phyloP scores from a whole-genome alignment of 331 rosid genomes.

The Acacia concinna region DNA sequence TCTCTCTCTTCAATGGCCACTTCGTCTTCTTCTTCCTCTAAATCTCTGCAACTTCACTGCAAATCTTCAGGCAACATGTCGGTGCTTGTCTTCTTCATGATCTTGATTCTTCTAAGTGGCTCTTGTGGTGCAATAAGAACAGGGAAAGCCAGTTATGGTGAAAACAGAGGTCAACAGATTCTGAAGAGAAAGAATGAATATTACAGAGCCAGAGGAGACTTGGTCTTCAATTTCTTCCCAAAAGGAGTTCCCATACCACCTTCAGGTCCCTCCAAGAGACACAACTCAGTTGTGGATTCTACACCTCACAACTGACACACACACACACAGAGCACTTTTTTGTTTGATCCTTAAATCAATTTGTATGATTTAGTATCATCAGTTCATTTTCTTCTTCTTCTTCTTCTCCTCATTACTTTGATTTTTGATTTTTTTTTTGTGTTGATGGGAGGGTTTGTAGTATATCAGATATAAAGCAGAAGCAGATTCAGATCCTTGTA shows the following conservation, averaged over 20 bases:
- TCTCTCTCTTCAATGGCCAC: conserved; percentile 50
- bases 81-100: conserved; percentile 36
- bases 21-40: conserved; percentile 33
- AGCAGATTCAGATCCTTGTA: conserved; percentile 29
- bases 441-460: conserved; percentile 15
- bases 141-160: conserved; percentile 10
- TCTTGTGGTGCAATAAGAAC: conserved; percentile 61
- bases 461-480: conserved; percentile 27
- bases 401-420: not conserved
- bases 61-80: not conserved
- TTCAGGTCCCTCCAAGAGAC: conserved; percentile 87
- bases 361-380: not conserved
- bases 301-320: conserved; percentile 50
- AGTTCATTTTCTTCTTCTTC: not conserved
- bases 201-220: conserved; percentile 22
- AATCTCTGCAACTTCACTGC: conserved; percentile 23
- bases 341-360: not conserved
- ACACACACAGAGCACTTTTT: not conserved
- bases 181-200: conserved; percentile 24
- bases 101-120: conserved; percentile 44
- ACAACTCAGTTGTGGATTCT: conserved; percentile 60
- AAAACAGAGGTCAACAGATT: conserved; percentile 21
- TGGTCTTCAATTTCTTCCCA: conserved; percentile 72
- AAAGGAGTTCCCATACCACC: conserved; percentile 69
- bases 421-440: conserved; percentile 6